These are phyloP conservation scores for Zygosaccharomyces sapae DNA, from an alignment of 1,139 yeast species.

Conservation along the genomic window DNA sequence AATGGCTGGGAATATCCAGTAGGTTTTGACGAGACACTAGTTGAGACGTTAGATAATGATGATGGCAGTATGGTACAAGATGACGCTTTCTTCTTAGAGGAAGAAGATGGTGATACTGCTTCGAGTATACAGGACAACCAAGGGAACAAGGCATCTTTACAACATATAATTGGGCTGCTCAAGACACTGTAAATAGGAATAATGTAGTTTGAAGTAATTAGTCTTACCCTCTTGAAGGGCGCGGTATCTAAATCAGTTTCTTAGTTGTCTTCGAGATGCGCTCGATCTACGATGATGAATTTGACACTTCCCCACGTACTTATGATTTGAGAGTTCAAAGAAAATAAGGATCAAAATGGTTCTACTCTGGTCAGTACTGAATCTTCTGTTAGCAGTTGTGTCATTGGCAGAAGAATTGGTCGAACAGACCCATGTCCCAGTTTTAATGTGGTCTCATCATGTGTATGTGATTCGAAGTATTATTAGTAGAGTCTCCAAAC, in stretches of 20 bases:
- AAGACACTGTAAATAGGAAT: conserved; percentile 3
- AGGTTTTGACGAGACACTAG: conserved; percentile 16
- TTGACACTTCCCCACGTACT: neutral
- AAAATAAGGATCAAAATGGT: neutral
- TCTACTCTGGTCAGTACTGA: neutral
- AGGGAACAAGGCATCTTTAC: conserved; percentile 5
- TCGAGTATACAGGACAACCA: neutral
- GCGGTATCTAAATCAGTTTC: neutral
- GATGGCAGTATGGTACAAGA: conserved; percentile 4
- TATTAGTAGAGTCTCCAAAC: neutral
- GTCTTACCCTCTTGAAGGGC: neutral
- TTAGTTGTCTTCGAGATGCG: neutral
- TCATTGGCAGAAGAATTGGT: conserved; percentile 4
- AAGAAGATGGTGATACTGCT: neutral
- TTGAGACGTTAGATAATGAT: conserved; percentile 8
- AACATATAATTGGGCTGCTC: conserved; percentile 4
- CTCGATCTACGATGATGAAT: neutral
- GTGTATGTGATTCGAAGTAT: conserved; percentile 19
- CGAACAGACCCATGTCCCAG: conserved; percentile 26
- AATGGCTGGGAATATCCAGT: conserved; percentile 29
- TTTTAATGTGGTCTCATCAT: conserved; percentile 29
- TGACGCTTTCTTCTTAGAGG: conserved; percentile 10
- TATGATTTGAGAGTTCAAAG: neutral
- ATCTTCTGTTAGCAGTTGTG: neutral
- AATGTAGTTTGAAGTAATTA: neutral